Evolutionary conservation across 371 early-diverging fungal species (phyloP), one percentile per base, ranked within the genome.

Genomic region (Umbelopsis sp.): DNA sequence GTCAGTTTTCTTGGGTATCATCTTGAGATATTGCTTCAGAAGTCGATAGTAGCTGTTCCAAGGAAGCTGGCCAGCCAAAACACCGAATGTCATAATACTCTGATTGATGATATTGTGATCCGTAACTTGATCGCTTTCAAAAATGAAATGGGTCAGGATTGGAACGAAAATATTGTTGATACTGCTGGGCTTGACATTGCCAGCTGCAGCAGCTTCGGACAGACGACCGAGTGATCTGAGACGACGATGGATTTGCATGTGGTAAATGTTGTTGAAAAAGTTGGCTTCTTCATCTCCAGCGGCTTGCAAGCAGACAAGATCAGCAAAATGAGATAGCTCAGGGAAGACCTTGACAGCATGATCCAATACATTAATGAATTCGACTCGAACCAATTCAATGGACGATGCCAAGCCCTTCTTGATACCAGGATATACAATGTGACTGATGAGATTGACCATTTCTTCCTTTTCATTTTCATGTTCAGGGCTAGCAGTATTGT

Each of bases 221-320:
- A 98, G 86, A 25, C 96, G 89, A 51, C 79, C 77, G 65, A 98
- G 71, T 0, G 98, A 95, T 64, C 95, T 89, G 16, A 89, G 70
- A 65, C 98, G 93, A 67, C 97, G 92, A 76, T 98, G 97, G 9
- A 90, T 71, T 81, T 99, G 99, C 72, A 97, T 86, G 73, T 99
- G 99, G 70, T 92, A 88, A 64, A 97, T 86, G 71, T 98, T 98
- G 72, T 81, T 83, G 76, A 97, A 97, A 74, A 97, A 95, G 74
- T 86, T 93, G 50, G 90, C 87, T 73, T 96, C 97, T 41, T 94
- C 94, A 66, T 83, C 81, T 12, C 82, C 84, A 63, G 81, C 84
- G 25, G 86, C 91, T 51, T 93, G 74, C 41, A 95, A 75, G 6
- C 74, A 75, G 0, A 79, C 78, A 90, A 95, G 80, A 66, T 92